Base-by-base conservation (phyloP, 192 early-diverging fungal species). In the Rhizophagus prolifer region DNA sequence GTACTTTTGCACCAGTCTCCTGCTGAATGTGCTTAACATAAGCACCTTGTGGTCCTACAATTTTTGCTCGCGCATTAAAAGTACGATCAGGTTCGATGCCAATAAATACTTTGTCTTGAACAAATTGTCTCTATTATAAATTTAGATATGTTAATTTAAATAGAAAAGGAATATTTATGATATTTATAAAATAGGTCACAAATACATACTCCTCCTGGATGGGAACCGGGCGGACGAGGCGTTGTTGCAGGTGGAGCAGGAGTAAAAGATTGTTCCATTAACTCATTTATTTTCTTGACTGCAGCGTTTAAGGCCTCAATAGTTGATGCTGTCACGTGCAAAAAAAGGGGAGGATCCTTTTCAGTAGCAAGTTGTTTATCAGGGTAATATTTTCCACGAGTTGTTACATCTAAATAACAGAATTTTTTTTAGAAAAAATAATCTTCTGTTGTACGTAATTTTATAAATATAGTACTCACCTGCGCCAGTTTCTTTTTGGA, bases 1-100 rank as follows among this genome's bases (percentile, higher is more conserved):
- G 91, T 25, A 97, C 90, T 9, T 90, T 87, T 25, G 93, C 88
- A 0, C 87, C 84, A 4, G 96, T 94, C 50, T 91, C 91, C 60
- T 85, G 86, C 78, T 95, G 92, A 64, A 97, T 95, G 80, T 95
- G 94, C 80, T 95, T 94, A 66, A 97, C 93, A 82, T 93, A 95
- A 23, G 82, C 75, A 31, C 88, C 91, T 75, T 86, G 86, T 25
- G 94, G 94, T 13, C 96, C 96, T 61, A 96, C 91, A 36, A 97
- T 87, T 80, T 96, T 96, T 34, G 92, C 92, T 14, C 94, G 89
- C 28, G 94, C 84, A 80, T 95, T 94, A 81, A 94, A 96, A 2
- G 85, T 84, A n/a, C 89, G 87, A 38, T 89, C 88, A 2, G 89
- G 87, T 59, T 92, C 92, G 31, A 95, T 90, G 8, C 89, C 92